These are phyloP conservation scores for Flaveria robusta DNA, from an alignment of 129 eudicot species.

Conservation along the genomic window DNA sequence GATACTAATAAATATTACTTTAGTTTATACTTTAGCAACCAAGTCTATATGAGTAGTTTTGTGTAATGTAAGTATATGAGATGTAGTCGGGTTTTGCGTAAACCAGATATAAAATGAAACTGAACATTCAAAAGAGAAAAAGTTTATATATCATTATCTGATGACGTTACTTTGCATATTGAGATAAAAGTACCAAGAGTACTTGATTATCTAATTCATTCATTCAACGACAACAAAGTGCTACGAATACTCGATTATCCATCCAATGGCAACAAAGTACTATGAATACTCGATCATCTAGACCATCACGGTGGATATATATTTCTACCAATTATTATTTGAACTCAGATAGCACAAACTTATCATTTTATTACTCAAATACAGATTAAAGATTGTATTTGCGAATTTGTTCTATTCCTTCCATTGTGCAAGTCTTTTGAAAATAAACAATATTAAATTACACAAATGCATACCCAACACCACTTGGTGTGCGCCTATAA, in stretches of 20 bases:
- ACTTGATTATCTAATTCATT: no score
- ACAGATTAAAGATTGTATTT: not conserved
- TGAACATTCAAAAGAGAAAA: not conserved
- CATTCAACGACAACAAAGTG: not conserved
- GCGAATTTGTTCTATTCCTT: not conserved
- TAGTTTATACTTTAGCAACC: no score
- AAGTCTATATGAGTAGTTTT: no score
- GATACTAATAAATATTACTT: no score
- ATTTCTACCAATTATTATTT: no score
- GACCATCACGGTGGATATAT: no score
- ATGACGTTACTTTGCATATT: not conserved
- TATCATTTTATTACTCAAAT: not conserved
- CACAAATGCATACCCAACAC: not conserved
- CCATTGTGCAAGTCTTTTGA: not conserved
- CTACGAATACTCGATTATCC: not conserved
- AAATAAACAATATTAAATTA: not conserved
- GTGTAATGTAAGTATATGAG: no score
- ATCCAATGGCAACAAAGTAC: not conserved
- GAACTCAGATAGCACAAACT: no score
- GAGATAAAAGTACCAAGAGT: not conserved
- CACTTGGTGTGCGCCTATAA: not conserved
- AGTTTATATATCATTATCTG: not conserved
- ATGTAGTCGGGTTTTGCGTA: not conserved
- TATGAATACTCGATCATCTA: no score
- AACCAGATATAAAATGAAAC: not conserved